These are phyloP conservation scores for Blepharisma undulans DNA, from an alignment of 169 alveolate genomes.

Conservation along the genomic window DNA sequence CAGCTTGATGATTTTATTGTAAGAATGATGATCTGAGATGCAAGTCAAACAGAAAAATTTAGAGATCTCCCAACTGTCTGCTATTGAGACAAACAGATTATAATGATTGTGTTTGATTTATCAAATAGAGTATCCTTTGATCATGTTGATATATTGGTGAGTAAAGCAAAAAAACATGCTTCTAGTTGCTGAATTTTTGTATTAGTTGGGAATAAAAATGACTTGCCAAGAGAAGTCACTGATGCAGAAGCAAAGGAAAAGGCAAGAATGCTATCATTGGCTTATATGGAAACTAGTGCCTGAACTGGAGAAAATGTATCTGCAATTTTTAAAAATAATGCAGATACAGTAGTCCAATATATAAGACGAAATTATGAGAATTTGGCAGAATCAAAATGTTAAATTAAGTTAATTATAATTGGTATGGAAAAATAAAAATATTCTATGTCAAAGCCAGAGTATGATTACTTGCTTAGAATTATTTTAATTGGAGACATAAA, in stretches of 20 bases:
- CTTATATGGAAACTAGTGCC: slow-evolving; percentile 31
- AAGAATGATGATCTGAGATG: neutral
- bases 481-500: neutral
- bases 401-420: too few species aligned
- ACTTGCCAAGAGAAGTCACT: slow-evolving; percentile 92
- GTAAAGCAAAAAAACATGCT: slow-evolving; percentile 93
- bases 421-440: too few species aligned
- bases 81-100: neutral
- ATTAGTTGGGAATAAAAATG: slow-evolving; percentile 95
- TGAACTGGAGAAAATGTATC: slow-evolving; percentile 2
- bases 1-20: neutral
- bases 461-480: neutral
- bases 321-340: neutral
- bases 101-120: slow-evolving; percentile 93
- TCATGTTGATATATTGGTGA: slow-evolving; percentile 92
- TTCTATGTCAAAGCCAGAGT: too few species aligned
- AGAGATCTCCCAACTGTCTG: neutral
- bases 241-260: slow-evolving; percentile 92
- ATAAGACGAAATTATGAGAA: neutral
- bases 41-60: neutral
- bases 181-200: slow-evolving; percentile 92
- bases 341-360: neutral
- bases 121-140: slow-evolving; percentile 93
- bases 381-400: too few species aligned
- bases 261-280: slow-evolving; percentile 89